Conservation (phyloP, 257 asterid genomes). For the Solanum bulbocastanum region DNA sequence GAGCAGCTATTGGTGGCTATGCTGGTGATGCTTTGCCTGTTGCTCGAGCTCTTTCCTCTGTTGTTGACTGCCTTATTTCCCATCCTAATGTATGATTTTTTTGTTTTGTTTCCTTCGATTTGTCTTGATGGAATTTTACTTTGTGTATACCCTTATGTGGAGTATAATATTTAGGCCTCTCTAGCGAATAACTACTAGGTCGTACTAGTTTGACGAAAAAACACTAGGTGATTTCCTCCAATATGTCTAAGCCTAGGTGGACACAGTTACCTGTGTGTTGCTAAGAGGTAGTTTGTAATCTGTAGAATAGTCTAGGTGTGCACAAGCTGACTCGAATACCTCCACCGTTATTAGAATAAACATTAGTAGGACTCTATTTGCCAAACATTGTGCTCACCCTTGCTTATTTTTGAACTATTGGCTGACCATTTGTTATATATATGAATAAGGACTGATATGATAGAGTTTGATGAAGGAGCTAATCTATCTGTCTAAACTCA, state of each 20-base stretch:
- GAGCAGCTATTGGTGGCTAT: conserved; percentile 90
- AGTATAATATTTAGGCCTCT: neutral
- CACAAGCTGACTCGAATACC: neutral
- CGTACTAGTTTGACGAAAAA: neutral
- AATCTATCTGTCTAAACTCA: neutral
- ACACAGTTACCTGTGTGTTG: neutral
- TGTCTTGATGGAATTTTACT: neutral
- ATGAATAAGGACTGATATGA: neutral
- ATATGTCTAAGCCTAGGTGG: neutral
- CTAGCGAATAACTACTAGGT: neutral
- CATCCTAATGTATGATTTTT: conserved; percentile 71
- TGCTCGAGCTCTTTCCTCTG: conserved; percentile 73
- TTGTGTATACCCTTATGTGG: neutral
- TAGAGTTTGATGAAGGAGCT: neutral
- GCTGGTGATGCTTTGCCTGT: conserved; percentile 96
- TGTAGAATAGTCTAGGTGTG: neutral
- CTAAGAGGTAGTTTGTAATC: neutral
- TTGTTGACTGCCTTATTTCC: conserved; percentile 84
- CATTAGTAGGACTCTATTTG: neutral
- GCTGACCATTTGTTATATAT: neutral
- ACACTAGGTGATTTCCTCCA: neutral
- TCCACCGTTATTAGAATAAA: neutral
- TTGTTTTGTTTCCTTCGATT: neutral
- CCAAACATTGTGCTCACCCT: neutral
- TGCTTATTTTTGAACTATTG: neutral